phyloP scores from a whole-genome alignment of 441 rosid species.

The Euphorbia schlechtendalii region DNA sequence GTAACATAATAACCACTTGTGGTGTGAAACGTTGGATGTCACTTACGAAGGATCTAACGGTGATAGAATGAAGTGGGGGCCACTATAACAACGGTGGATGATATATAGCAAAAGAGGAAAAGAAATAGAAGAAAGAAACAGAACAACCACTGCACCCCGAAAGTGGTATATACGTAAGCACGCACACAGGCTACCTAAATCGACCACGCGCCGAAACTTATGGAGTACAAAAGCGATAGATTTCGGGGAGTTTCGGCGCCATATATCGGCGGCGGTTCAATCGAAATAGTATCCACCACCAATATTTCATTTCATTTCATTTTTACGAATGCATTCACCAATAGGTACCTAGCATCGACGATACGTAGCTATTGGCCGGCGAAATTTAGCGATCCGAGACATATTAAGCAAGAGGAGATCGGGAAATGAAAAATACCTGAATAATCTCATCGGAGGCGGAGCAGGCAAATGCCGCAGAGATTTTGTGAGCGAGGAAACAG shows the following conservation, averaged over 20 bases:
- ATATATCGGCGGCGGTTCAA: neutral
- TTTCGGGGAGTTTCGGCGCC: too few species aligned
- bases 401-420: too few species aligned
- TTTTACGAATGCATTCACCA: too few species aligned
- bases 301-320: neutral
- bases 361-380: too few species aligned
- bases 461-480: constrained; percentile 22
- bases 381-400: too few species aligned
- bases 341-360: too few species aligned
- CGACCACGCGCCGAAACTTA: neutral
- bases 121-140: neutral
- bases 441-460: constrained; percentile 36
- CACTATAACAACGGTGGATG: neutral
- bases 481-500: constrained; percentile 29
- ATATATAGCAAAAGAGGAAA: neutral
- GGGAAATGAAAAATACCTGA: constrained; percentile 28
- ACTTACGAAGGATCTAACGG: neutral
- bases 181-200: neutral
- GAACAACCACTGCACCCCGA: neutral
- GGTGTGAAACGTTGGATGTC: neutral
- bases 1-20: neutral
- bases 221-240: neutral
- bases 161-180: neutral
- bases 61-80: neutral
- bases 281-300: neutral